Conservation (phyloP, 2,329 filamentous ascomycete genomes). For the Cercospora sesami region DNA sequence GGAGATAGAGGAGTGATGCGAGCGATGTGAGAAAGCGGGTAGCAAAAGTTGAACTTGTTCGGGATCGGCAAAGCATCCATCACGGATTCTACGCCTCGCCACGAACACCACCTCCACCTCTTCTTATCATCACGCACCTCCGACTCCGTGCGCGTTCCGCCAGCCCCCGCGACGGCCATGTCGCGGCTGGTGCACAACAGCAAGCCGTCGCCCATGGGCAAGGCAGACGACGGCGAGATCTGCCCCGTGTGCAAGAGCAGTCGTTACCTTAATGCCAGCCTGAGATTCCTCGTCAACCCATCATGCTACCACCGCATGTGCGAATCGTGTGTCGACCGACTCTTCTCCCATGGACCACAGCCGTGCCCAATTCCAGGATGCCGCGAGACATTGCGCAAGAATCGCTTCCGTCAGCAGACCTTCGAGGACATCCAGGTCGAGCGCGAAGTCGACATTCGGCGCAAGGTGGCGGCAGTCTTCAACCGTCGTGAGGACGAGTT, state of each 20-base stretch:
- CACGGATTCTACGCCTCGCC: not conserved
- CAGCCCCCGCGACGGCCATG: slow-evolving; percentile 29
- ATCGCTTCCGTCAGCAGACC: slow-evolving; percentile 81
- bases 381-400: slow-evolving; percentile 79
- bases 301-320: slow-evolving; percentile 99
- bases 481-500: slow-evolving; percentile 92
- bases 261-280: slow-evolving; percentile 89
- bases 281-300: slow-evolving; percentile 94
- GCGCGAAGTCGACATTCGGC: slow-evolving; percentile 88
- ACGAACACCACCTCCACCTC: not conserved
- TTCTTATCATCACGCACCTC: not conserved
- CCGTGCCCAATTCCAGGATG: slow-evolving; percentile 91
- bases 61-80: not conserved
- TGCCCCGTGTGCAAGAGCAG: slow-evolving; percentile 98
- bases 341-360: slow-evolving; percentile 88
- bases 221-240: slow-evolving; percentile 53
- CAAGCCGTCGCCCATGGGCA: slow-evolving; percentile 29
- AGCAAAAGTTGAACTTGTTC: not conserved
- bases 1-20: not conserved
- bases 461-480: slow-evolving; percentile 72
- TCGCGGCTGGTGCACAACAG: slow-evolving; percentile 36
- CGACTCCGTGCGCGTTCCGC: not conserved
- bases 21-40: not conserved
- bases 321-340: slow-evolving; percentile 88
- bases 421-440: slow-evolving; percentile 87